phyloP scores from a whole-genome alignment of 148 eudicot genomes.

The Amaranthus palmeri region DNA sequence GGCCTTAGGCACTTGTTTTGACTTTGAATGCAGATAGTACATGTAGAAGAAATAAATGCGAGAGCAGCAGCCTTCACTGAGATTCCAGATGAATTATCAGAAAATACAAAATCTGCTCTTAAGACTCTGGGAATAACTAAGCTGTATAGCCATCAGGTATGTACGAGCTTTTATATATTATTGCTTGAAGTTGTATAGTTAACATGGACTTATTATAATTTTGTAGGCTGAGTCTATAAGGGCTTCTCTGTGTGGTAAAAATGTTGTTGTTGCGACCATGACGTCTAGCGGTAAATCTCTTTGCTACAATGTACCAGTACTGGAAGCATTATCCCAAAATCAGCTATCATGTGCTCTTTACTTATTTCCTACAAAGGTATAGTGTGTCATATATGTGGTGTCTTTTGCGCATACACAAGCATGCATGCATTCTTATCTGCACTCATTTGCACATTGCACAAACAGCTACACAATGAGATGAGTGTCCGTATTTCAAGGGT shows the following conservation, averaged over 20 bases:
- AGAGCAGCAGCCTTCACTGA: constrained; percentile 61
- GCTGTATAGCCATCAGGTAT: constrained; percentile 92
- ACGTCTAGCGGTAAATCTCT: constrained; percentile 99
- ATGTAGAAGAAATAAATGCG: constrained; percentile 69
- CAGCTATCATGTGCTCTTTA: constrained; percentile 73
- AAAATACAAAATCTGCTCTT: constrained; percentile 50
- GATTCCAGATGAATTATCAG: constrained; percentile 66
- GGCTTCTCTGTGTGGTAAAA: constrained; percentile 78
- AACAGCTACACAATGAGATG: neutral
- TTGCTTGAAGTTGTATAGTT: neutral
- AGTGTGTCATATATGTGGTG: neutral
- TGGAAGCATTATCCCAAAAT: constrained; percentile 67
- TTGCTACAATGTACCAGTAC: constrained; percentile 91
- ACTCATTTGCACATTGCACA: neutral
- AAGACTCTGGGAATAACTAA: constrained; percentile 57
- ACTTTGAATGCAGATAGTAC: constrained; percentile 62
- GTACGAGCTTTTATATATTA: constrained; percentile 4
- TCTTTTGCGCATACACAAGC: neutral
- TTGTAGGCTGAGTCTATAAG: constrained; percentile 73
- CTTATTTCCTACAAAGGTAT: constrained; percentile 93
- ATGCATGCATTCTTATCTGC: neutral
- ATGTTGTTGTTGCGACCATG: constrained; percentile 87
- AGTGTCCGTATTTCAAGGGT: too few relatives aligned
- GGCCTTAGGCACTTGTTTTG: neutral
- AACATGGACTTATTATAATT: constrained; percentile 18